A percentile compares a stretch with the other conserved stretches of the same genome.
Conservation (phyloP, 345 rosid genomes). For the Schrenkiella parvula region DNA sequence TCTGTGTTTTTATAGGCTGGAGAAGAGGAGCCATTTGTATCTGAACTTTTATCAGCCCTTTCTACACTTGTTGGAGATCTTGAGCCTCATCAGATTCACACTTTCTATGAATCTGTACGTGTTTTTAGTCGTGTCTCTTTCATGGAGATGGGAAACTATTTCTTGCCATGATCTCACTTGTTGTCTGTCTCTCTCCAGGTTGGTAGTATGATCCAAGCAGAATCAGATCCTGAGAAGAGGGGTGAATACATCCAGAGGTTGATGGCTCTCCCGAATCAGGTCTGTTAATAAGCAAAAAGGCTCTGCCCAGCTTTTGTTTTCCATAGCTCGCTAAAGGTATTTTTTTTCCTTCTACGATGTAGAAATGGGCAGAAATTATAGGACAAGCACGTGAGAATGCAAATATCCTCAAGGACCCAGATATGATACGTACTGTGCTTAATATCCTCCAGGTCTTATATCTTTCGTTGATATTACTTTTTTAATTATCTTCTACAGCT, state of each 20-base stretch:
- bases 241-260: conserved; percentile 87
- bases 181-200: conserved; percentile 44
- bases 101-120: conserved; percentile 94
- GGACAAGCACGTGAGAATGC: conserved; percentile 92
- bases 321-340: conserved; percentile 11
- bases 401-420: conserved; percentile 80
- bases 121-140: not conserved
- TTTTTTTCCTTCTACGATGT: conserved; percentile 11
- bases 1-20: conserved; percentile 61
- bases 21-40: conserved; percentile 92
- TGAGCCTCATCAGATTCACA: conserved; percentile 95
- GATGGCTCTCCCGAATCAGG: conserved; percentile 97
- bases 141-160: not conserved
- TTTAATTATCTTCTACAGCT: not conserved
- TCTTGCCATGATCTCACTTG: not conserved
- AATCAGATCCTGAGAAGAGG: conserved; percentile 89
- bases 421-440: conserved; percentile 81
- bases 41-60: conserved; percentile 92
- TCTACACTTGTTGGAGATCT: conserved; percentile 83
- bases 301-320: conserved; percentile 4
- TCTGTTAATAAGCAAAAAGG: conserved; percentile 16
- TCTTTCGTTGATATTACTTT: not conserved
- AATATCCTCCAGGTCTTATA: conserved; percentile 80
- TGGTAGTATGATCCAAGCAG: conserved; percentile 93
- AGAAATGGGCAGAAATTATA: conserved; percentile 98